phyloP scores from a whole-genome alignment of 257 asterid species.

The Ocimum tenuiflorum region DNA sequence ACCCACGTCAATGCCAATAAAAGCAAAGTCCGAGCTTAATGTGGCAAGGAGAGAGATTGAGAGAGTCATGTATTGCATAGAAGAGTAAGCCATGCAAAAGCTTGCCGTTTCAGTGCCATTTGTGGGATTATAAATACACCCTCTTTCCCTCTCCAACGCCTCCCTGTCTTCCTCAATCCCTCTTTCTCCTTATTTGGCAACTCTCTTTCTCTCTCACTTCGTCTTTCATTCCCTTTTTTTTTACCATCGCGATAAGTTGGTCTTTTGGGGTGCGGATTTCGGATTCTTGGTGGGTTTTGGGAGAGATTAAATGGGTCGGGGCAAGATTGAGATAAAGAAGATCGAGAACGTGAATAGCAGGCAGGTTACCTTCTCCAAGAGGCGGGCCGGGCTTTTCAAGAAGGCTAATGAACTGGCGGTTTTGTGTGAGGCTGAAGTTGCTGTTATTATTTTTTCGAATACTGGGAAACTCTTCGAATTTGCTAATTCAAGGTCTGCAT shows the following conservation, averaged over 20 bases:
- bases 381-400: slow-evolving; percentile 65
- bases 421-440: slow-evolving; percentile 73
- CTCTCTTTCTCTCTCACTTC: slow-evolving; percentile 4
- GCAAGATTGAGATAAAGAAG: slow-evolving; percentile 70
- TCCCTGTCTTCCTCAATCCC: slow-evolving; percentile 25
- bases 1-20: slow-evolving; percentile 20
- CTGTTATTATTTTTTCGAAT: slow-evolving; percentile 62
- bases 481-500: slow-evolving; percentile 49
- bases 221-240: neutral
- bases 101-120: slow-evolving; percentile 79
- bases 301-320: slow-evolving; percentile 57
- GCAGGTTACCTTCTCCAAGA: slow-evolving; percentile 72
- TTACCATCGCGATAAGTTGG: too few species aligned
- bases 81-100: slow-evolving; percentile 48
- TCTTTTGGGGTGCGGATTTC: slow-evolving; percentile 1
- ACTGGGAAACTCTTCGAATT: slow-evolving; percentile 67
- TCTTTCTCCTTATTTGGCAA: slow-evolving; percentile 27
- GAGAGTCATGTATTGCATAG: slow-evolving; percentile 43
- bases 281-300: slow-evolving; percentile 26
- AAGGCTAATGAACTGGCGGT: slow-evolving; percentile 73
- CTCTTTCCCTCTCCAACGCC: slow-evolving; percentile 25
- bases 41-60: slow-evolving; percentile 29
- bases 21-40: slow-evolving; percentile 29
- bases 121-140: slow-evolving; percentile 39
- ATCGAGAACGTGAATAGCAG: slow-evolving; percentile 72